Conservation (phyloP, 192 early-diverging fungal species). For the Backusella westeae region DNA sequence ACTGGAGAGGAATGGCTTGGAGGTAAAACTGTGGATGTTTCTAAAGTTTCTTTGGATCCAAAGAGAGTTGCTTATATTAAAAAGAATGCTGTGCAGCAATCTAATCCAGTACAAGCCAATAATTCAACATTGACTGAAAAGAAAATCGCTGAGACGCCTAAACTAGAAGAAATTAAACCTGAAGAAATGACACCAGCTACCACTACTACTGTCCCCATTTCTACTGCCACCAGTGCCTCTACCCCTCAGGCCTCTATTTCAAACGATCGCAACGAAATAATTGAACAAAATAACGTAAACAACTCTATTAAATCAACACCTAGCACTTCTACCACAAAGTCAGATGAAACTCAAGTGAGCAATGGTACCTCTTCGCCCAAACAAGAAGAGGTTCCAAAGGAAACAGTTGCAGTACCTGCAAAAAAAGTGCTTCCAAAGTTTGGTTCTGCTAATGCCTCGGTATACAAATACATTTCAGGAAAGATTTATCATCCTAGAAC, state of each 20-base stretch:
- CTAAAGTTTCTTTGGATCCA: slow-evolving; percentile 51
- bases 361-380: background rate
- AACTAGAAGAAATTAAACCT: slow-evolving; percentile 12
- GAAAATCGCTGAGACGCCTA: background rate
- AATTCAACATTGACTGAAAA: background rate
- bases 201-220: background rate
- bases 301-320: background rate
- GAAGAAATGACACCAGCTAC: slow-evolving; percentile 4
- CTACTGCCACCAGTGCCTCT: background rate
- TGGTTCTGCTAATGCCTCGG: slow-evolving; percentile 41
- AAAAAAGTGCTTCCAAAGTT: slow-evolving; percentile 36
- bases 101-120: background rate
- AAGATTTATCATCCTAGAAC: slow-evolving; percentile 57
- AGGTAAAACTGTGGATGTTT: slow-evolving; percentile 44
- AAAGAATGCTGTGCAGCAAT: background rate
- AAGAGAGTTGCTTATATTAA: background rate
- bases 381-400: background rate
- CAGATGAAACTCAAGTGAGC: background rate
- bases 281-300: background rate
- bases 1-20: slow-evolving; percentile 60
- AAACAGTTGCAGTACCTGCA: background rate
- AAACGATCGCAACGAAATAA: background rate
- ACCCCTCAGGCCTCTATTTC: background rate
- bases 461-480: slow-evolving; percentile 61
- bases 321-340: background rate